Evolutionary conservation across 306 rosid species (phyloP), one percentile per base, ranked within the genome.

Genomic region (Sophora flavescens): DNA sequence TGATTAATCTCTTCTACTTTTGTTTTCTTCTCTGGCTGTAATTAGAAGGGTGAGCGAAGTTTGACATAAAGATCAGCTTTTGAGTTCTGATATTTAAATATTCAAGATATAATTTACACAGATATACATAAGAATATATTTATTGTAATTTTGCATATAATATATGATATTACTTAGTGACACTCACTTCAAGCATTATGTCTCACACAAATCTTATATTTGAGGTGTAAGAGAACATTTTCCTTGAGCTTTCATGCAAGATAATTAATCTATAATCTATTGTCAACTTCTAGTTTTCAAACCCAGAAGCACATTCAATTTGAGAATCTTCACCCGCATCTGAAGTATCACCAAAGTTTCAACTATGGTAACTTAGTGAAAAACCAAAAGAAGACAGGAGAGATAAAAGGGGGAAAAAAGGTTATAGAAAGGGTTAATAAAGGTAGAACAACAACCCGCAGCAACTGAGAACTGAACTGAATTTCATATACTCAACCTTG

Each of bases 391-490:
- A 52, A 28, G 36, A 56, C 74, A 17, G 42, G 60, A 61, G 66
- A 13, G 6, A 36, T 51, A 58, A 36, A 53, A n/a, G 11, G 12
- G 8, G 0, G 0, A 45, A 10, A 10, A 10, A 44, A 45, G 13
- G 9, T 10, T 11, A 26, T 2, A 35, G 45, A 22, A 63, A 11
- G 79, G 77, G 69, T 58, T 75, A 30, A 60, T 13, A 47, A 47
- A 83, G 69, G 44, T 47, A 38, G 80, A 72, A 64, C 68, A 78
- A 64, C 68, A 78, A 66, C 70, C 62, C 78, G 84, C 72, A 61
- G 80, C 84, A 45, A 56, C 81, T 53, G 64, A 53, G 52, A 50
- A n/a, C 54, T 14, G 54, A 50, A 22, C 22, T n/a, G 11, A 35
- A 17, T 50, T 63, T 74, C 73, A 57, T 60, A 52, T 63, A 77